phyloP scores from a whole-genome alignment of 306 rosid species.

The Lathyrus tuberosus region DNA sequence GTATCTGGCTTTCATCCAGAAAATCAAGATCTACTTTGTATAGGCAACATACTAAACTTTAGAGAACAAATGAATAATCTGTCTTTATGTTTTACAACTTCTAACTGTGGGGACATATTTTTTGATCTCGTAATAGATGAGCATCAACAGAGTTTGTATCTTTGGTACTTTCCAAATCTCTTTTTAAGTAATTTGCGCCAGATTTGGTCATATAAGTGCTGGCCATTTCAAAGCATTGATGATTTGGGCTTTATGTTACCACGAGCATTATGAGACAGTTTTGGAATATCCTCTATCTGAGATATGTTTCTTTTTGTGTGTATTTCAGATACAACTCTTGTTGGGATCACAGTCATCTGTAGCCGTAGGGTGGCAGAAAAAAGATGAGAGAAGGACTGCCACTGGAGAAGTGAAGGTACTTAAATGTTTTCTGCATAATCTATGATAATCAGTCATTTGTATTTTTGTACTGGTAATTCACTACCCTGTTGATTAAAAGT shows the following conservation, averaged over 20 bases:
- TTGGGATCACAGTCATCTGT: constrained; percentile 82
- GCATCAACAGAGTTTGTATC: neutral
- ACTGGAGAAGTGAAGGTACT: constrained; percentile 89
- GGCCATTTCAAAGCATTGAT: constrained; percentile 11
- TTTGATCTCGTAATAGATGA: constrained; percentile 13
- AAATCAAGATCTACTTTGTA: constrained; percentile 14
- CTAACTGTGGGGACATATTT: constrained; percentile 6
- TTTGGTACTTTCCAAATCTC: constrained; percentile 19
- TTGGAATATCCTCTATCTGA: constrained; percentile 27
- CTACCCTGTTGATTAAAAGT: neutral
- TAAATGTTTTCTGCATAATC: constrained; percentile 34
- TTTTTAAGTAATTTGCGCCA: neutral
- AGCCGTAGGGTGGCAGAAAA: constrained; percentile 89
- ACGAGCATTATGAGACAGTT: constrained; percentile 33
- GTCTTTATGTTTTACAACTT: constrained; percentile 12
- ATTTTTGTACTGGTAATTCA: constrained; percentile 4
- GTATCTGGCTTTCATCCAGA: constrained; percentile 17
- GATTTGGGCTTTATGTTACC: constrained; percentile 15
- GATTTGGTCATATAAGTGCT: constrained; percentile 18
- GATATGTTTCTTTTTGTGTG: constrained; percentile 25
- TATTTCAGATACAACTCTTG: constrained; percentile 73
- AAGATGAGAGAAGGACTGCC: constrained; percentile 72
- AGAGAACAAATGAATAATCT: constrained; percentile 17
- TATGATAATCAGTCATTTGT: constrained; percentile 3
- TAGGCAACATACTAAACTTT: constrained; percentile 25